phyloP scores from a whole-genome alignment of 495 filamentous ascomycete species.

The Podospora fimiseda region DNA sequence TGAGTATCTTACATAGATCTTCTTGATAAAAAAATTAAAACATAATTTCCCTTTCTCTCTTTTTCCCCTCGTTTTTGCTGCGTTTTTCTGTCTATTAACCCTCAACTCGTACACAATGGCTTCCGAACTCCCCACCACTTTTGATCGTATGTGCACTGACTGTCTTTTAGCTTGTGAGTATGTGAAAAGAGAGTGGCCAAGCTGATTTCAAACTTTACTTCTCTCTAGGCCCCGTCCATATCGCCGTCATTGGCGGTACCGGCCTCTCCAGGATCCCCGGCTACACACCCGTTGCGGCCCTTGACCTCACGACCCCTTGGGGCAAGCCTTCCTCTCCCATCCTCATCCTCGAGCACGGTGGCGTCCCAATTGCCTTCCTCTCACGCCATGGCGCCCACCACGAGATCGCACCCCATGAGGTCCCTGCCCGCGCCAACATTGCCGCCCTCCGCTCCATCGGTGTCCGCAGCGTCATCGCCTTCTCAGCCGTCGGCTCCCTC shows the following conservation, averaged over 20 bases:
- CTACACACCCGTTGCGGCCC: slow-evolving; percentile 72
- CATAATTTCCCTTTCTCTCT: background rate
- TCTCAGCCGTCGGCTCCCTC: slow-evolving; percentile 90
- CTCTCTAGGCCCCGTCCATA: slow-evolving; percentile 63
- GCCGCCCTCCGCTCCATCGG: slow-evolving; percentile 85
- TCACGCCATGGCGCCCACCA: slow-evolving; percentile 87
- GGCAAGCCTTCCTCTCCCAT: slow-evolving; percentile 86
- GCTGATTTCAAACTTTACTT: no score
- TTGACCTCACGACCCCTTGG: slow-evolving; percentile 80
- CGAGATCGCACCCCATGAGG: slow-evolving; percentile 85
- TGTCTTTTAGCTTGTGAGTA: no score
- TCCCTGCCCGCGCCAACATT: slow-evolving; percentile 88
- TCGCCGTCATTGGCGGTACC: slow-evolving; percentile 96
- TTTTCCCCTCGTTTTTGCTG: background rate
- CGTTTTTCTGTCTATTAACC: background rate
- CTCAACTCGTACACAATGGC: slow-evolving; percentile 11
- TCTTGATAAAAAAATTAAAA: background rate
- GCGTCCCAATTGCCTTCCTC: slow-evolving; percentile 83
- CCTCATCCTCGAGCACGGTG: slow-evolving; percentile 75
- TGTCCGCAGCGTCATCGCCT: slow-evolving; percentile 84
- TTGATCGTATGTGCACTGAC: slow-evolving; percentile 13
- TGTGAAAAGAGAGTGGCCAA: no score
- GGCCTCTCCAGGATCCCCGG: slow-evolving; percentile 65
- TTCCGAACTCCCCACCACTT: slow-evolving; percentile 11
- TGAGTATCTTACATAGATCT: background rate